These are phyloP conservation scores for Thermoascus crustaceus DNA, from an alignment of 2,329 filamentous ascomycete genomes.

Conservation along the genomic window DNA sequence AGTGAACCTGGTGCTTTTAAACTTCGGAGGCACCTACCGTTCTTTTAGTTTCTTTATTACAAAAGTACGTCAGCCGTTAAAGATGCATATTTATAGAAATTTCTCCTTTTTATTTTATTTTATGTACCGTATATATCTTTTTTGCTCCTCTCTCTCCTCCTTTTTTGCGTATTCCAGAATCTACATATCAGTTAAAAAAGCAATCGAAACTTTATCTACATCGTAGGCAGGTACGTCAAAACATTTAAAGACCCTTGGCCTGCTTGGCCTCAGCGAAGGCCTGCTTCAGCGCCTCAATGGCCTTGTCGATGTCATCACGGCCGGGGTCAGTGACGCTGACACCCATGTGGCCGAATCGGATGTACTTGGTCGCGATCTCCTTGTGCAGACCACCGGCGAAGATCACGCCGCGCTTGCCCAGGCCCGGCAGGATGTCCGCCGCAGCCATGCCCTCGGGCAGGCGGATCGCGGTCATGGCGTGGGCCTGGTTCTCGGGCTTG, in stretches of 20 bases:
- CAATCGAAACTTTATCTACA: no score
- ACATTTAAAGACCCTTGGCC: conserved; percentile 37
- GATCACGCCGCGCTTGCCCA: conserved; percentile 79
- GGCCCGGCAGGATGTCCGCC: conserved; percentile 73
- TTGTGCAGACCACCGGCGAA: conserved; percentile 96
- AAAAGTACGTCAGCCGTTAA: no score
- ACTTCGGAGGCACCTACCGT: no score
- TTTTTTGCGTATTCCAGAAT: no score
- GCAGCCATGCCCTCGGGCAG: conserved; percentile 76
- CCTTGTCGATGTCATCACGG: conserved; percentile 74
- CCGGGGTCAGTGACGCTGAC: conserved; percentile 78
- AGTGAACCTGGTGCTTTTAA: no score
- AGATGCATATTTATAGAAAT: no score
- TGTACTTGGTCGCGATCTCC: conserved; percentile 87
- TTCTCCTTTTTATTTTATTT: no score
- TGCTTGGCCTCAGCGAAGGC: conserved; percentile 67
- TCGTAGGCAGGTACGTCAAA: not conserved
- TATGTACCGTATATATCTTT: no score
- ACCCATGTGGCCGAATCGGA: conserved; percentile 96
- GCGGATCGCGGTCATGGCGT: conserved; percentile 97
- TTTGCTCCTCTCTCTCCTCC: no score
- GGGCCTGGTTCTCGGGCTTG: conserved; percentile 84
- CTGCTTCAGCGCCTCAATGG: conserved; percentile 67
- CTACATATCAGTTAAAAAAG: no score
- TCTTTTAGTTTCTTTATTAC: no score